phyloP scores from a whole-genome alignment of 2,329 filamentous ascomycete genomes.

The Alternaria ventricosa region DNA sequence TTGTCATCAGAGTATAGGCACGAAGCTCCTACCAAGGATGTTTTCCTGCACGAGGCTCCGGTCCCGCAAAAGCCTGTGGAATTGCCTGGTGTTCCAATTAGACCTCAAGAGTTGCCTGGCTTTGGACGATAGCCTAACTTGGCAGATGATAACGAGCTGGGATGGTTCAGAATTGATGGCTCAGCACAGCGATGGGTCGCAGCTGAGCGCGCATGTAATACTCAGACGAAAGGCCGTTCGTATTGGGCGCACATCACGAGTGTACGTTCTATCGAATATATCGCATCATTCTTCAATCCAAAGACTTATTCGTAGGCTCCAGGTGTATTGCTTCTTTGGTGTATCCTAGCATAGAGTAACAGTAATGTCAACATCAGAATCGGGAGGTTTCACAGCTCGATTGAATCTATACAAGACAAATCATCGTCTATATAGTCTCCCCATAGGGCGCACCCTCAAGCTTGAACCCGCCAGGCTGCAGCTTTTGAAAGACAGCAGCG shows the following conservation, averaged over 20 bases:
- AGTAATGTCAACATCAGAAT: not conserved
- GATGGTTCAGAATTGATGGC: not conserved
- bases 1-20: not conserved
- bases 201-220: not conserved
- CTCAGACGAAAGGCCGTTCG: not conserved
- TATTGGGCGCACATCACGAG: no score
- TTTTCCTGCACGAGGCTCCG: not conserved
- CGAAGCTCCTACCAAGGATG: not conserved
- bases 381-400: not conserved
- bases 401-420: not conserved
- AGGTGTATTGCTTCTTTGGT: no score
- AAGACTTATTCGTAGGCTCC: no score
- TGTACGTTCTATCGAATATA: no score
- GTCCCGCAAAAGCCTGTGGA: not conserved
- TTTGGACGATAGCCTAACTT: not conserved
- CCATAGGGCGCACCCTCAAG: constrained; percentile 24
- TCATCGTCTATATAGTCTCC: not conserved
- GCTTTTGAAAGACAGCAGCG: constrained; percentile 24
- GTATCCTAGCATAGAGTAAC: not conserved
- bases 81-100: not conserved
- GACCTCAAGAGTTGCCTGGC: not conserved
- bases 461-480: constrained; percentile 30
- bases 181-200: not conserved
- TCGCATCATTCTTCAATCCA: no score
- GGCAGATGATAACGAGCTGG: not conserved